A percentile compares a stretch with the other conserved stretches of the same genome.
phyloP scores from a whole-genome alignment of 768 basidiomycete species.

The Ephemerocybe angulata region DNA sequence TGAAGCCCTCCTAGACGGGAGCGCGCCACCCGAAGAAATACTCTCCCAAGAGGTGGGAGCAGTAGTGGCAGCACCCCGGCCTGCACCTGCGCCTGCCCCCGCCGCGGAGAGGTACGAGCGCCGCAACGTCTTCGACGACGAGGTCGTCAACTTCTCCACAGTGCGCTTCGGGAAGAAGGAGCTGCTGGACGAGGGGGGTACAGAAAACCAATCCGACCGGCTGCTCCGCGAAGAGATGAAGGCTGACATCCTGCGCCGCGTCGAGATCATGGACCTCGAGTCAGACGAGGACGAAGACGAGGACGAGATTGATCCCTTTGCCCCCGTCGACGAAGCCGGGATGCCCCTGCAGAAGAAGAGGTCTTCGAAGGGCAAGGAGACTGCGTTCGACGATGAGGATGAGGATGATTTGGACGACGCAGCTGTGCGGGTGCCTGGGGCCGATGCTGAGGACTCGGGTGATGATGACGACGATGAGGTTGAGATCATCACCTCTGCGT shows the following conservation, averaged over 20 bases:
- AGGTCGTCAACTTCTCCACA: slow-evolving; percentile 58
- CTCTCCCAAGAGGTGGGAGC: slow-evolving; percentile 11
- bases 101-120: slow-evolving; percentile 38
- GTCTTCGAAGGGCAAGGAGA: background rate
- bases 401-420: slow-evolving; percentile 4
- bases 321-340: too few relatives aligned
- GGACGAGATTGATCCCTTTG: slow-evolving; percentile 6
- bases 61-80: background rate
- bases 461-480: slow-evolving; percentile 24
- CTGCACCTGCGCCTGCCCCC: background rate
- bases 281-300: slow-evolving; percentile 58
- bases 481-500: background rate
- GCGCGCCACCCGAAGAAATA: slow-evolving; percentile 43
- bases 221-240: slow-evolving; percentile 73
- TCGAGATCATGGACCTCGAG: slow-evolving; percentile 46
- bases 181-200: background rate
- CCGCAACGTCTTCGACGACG: slow-evolving; percentile 73
- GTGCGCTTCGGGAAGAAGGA: slow-evolving; percentile 64
- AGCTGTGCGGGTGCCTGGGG: slow-evolving; percentile 8
- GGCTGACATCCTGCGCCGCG: slow-evolving; percentile 73
- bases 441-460: slow-evolving; percentile 15
- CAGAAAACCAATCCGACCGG: slow-evolving; percentile 55
- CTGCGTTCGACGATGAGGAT: slow-evolving; percentile 9
- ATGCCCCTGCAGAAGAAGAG: too few relatives aligned
- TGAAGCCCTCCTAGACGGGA: slow-evolving; percentile 72